These are phyloP conservation scores for Boehmeria nivea DNA, from an alignment of 306 rosid genomes.

Conservation along the genomic window DNA sequence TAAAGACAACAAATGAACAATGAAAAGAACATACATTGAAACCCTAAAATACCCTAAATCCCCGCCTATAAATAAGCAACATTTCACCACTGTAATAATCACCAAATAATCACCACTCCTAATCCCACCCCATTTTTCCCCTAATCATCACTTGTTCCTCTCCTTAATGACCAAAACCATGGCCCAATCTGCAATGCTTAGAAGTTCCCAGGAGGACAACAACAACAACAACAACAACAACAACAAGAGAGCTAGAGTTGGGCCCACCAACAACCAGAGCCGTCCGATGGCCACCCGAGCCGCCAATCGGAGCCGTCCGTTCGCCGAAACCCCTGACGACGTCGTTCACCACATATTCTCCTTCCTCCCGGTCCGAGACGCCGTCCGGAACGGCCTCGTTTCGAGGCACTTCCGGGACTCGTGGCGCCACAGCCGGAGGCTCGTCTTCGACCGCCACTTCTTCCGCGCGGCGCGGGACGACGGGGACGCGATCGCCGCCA, in stretches of 20 bases:
- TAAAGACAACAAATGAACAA: too few species aligned
- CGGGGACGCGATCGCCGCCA: not conserved
- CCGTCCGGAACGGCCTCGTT: not conserved
- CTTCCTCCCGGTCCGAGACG: slow-evolving; percentile 24
- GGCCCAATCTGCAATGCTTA: too few species aligned
- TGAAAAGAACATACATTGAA: too few species aligned
- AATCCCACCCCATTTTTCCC: too few species aligned
- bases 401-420: slow-evolving; percentile 6
- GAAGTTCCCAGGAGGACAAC: too few species aligned
- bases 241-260: not conserved
- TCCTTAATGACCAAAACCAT: too few species aligned
- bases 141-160: too few species aligned
- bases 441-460: slow-evolving; percentile 20
- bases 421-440: not conserved
- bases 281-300: not conserved
- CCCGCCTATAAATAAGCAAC: too few species aligned
- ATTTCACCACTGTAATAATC: too few species aligned
- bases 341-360: slow-evolving; percentile 18
- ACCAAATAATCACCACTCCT: too few species aligned
- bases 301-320: not conserved
- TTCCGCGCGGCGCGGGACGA: rapidly evolving
- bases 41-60: too few species aligned
- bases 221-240: not conserved
- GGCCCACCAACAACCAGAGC: not conserved
- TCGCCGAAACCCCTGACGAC: slow-evolving; percentile 1